Evolutionary conservation across 208 protist genomes (phyloP).

Genomic region (Trypanosoma cruzi): DNA sequence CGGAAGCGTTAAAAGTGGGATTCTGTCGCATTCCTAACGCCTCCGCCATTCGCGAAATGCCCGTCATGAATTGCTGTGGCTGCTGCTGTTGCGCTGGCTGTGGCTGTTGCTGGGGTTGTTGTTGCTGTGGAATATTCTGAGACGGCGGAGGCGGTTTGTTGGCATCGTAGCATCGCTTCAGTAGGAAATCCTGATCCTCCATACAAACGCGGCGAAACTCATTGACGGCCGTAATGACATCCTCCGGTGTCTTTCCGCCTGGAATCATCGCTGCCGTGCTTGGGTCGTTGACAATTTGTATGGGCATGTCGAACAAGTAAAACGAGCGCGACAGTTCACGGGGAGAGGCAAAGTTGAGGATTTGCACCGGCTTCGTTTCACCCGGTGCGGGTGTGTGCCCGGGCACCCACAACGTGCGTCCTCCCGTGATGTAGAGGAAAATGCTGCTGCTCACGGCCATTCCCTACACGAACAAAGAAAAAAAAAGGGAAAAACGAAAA

Average conservation of each 20-base stretch:
- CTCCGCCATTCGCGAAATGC: conserved; percentile 3
- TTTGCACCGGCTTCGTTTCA: conserved; percentile 66
- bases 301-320: conserved; percentile 84
- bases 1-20: conserved; percentile 3
- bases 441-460: conserved; percentile 38
- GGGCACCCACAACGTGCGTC: conserved; percentile 89
- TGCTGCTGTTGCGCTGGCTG: conserved; percentile 26
- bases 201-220: conserved; percentile 78
- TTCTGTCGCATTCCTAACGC: conserved; percentile 7
- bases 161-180: conserved; percentile 78
- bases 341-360: conserved; percentile 68
- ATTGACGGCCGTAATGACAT: conserved; percentile 74
- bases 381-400: conserved; percentile 54
- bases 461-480: too few relatives aligned
- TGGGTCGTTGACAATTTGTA: conserved; percentile 66
- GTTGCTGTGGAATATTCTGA: conserved; percentile 22
- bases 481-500: too few relatives aligned
- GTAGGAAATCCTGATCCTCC: conserved; percentile 58
- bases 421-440: conserved; percentile 70
- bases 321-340: conserved; percentile 80
- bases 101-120: conserved; percentile 34
- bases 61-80: not conserved
- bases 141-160: conserved; percentile 30
- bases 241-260: conserved; percentile 72
- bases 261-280: conserved; percentile 49